Base-by-base conservation (phyloP, 129 eudicot genomes). In the Dittrichia graveolens region DNA sequence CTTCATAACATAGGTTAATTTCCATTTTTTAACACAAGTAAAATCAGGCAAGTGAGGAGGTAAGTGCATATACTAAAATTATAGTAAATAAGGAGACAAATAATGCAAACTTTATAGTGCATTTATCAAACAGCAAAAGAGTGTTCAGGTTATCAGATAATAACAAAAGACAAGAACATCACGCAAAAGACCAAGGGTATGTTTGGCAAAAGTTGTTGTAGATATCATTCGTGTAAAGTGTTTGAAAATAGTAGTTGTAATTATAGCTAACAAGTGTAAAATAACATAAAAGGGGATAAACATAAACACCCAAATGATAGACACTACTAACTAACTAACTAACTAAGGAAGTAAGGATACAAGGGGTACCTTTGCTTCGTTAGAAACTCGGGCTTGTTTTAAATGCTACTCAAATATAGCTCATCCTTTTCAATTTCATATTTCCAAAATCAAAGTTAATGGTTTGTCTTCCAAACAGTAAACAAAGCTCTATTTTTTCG, bases 131-230 rank as follows among this genome's bases (percentile, higher is more conserved):
- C 46, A 34, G 37, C 34, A 43, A 44, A 14, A 42, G 55, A 24
- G 46, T 24, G 24, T 71, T 71, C 54, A 70, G 54, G 63, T 38
- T 69, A 15, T 38, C 37, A 14, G 10, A 69, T 15, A 11, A 53
- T 16, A 70, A 54, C 40, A 4, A 11, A 65, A 19, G 40, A 45
- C 39, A 19, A 39, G 40, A 65, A 65, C 31, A 44, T 9, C 10
- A 8, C 46, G 9, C 24, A 12, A 24, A 24, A 24, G 31, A 24
- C 31, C 31, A 0, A 2, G 31, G 31, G 31, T 24, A 24, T 24
- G 31, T 24, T 24, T 24, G 31, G 31, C 31, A 24, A 0, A 24
- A 24, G 31, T 24, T 0, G 31, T 24, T 24, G 31, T 24, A 24
- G 31, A 24, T 24, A 2, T 24, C 31, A 24, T 0, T 24, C 31